These are phyloP conservation scores for Didymella lethalis DNA, from an alignment of 2,329 filamentous ascomycete genomes.

Conservation along the genomic window DNA sequence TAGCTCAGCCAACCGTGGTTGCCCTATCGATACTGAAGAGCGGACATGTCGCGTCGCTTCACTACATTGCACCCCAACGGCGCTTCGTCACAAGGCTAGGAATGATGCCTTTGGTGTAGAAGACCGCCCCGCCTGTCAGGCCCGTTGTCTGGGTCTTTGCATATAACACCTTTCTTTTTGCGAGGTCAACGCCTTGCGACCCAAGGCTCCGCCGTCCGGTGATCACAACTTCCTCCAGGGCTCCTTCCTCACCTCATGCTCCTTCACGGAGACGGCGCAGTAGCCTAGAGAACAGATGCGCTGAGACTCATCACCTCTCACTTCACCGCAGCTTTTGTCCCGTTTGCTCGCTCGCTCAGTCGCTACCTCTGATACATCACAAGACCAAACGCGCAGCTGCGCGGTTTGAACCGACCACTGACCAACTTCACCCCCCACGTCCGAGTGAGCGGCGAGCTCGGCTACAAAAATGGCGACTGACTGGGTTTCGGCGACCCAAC, in stretches of 20 bases:
- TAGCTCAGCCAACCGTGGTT: conserved; percentile 18
- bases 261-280: conserved; percentile 4
- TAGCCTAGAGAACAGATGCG: conserved; percentile 11
- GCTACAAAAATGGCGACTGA: conserved; percentile 4
- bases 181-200: not conserved
- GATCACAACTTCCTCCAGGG: conserved; percentile 3
- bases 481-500: conserved; percentile 5
- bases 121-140: conserved; percentile 1
- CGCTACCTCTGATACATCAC: conserved; percentile 1
- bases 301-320: conserved; percentile 2
- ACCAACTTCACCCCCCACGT: not conserved
- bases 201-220: conserved; percentile 7
- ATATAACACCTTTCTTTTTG: not conserved
- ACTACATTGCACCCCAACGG: conserved; percentile 13
- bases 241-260: conserved; percentile 11
- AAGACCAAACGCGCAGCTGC: conserved; percentile 2
- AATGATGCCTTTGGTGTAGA: not conserved
- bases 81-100: conserved; percentile 9
- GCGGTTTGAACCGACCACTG: not conserved
- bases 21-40: conserved; percentile 18
- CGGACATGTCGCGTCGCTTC: conserved; percentile 15
- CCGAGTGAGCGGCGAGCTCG: not conserved
- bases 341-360: not conserved
- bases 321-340: not conserved
- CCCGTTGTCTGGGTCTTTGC: not conserved